A percentile compares a stretch with the other conserved stretches of the same genome.
Conservation (phyloP, 2,329 filamentous ascomycete species). For the Sporothrix schenckii region DNA sequence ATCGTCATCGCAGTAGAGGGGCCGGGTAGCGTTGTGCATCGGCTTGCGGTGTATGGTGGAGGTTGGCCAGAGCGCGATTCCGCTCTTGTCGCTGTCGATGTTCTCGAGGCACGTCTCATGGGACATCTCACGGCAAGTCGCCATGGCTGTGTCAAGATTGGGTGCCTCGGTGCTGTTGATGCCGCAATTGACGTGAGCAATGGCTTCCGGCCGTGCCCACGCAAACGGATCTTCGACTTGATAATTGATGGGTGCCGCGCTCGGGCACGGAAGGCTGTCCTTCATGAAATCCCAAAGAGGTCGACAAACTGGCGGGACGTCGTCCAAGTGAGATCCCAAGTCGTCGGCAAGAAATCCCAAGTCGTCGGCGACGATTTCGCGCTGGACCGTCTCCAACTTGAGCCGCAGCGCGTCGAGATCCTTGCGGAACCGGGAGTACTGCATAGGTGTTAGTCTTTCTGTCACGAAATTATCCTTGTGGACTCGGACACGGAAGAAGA, state of each 20-base stretch:
- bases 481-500: background rate
- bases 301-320: background rate
- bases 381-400: too few relatives aligned
- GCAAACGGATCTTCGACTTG: conserved; percentile 11
- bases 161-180: background rate
- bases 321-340: background rate
- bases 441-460: background rate
- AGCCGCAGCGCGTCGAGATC: background rate
- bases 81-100: background rate
- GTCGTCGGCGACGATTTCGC: too few relatives aligned
- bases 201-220: background rate
- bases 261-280: background rate
- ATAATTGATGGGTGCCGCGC: background rate
- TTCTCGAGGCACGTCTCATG: background rate
- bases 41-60: background rate
- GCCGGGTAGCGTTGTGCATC: background rate
- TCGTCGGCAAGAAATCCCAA: background rate
- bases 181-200: background rate
- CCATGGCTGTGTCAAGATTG: background rate
- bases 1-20: background rate
- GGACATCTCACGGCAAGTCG: background rate
- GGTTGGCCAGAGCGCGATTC: conserved; percentile 11
- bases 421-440: background rate
- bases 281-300: background rate
- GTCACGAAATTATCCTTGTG: conserved; percentile 1